Base-by-base conservation (phyloP, 2,329 filamentous ascomycete genomes). In the Alternaria solani region DNA sequence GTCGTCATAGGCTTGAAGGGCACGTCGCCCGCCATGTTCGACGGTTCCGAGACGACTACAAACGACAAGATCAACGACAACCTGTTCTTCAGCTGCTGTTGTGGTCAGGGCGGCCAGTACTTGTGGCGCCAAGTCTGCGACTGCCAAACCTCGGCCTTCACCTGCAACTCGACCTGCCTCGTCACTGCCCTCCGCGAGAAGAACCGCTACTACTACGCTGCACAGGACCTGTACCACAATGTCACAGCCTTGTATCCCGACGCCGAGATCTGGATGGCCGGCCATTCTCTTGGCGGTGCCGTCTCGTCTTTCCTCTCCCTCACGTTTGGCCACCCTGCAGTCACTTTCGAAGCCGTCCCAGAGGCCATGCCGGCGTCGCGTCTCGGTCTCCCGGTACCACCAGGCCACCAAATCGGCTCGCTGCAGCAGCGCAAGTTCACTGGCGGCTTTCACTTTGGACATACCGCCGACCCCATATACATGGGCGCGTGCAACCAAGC, bases 61-160 rank as follows among this genome's bases (percentile, higher is more conserved):
- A 97, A 97, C 69, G 95, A 99, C 81, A 99, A 99, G 81, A 84
- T 94, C 73, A 99, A 98, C 77, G 95, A 99, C 80, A 99, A 99
- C 75, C 84, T 99, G 9, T 97, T 96, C 80, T 97, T 97, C 81
- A 96, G 94, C 75, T 99, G 95, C 81, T 99, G 95, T 79, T 99
- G 95, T 79, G 95, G 89, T 4, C 93, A 97, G 80, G 94, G 96
- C 70, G 93, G 94, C 0, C 92, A 93, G 65, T 93, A 89, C 81
- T 88, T 93, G 16, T 97, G 93, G 90, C 89, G 91, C 62, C 91
- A 96, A 75, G 93, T 97, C 57, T 99, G 95, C 79, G 91, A 97
- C 77, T 99, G 95, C 76, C 92, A 93, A 63, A 92, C 91, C 2
- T 87, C 88, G 11, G 92, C 93, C 1, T 98, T 93, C 75, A 89